Evolutionary conservation across 148 eudicot genomes (phyloP).

Genomic region (Cornus florida): DNA sequence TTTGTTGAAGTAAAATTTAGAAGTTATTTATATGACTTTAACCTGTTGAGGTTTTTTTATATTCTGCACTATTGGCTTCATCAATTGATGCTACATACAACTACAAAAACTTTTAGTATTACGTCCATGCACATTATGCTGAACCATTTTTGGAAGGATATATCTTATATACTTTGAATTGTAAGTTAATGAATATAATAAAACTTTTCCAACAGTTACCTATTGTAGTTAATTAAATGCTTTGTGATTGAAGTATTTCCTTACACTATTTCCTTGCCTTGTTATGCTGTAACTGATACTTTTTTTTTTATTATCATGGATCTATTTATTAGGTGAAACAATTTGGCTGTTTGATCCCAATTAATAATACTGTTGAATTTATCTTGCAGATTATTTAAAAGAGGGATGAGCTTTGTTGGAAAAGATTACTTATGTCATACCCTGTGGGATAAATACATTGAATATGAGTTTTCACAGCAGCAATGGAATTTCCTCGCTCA

Average conservation of each 20-base stretch:
- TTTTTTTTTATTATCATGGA: background rate
- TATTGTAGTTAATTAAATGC: background rate
- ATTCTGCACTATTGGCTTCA: background rate
- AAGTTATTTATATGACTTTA: too few relatives aligned
- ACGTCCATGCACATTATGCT: background rate
- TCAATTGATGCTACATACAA: background rate
- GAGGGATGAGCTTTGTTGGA: conserved; percentile 75
- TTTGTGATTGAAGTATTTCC: background rate
- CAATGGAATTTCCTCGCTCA: conserved; percentile 76
- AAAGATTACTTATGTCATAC: conserved; percentile 75
- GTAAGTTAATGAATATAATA: background rate
- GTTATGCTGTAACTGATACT: background rate
- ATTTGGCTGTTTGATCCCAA: conserved; percentile 4
- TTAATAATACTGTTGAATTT: conserved; percentile 4
- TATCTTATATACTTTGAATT: too few relatives aligned
- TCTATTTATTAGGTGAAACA: background rate
- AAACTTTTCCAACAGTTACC: background rate
- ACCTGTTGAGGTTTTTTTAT: background rate
- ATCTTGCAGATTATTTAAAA: conserved; percentile 63
- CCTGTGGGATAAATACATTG: conserved; percentile 82
- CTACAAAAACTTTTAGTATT: background rate
- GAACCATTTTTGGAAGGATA: background rate
- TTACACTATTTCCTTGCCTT: background rate
- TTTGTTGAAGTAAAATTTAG: background rate
- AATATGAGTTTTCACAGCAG: conserved; percentile 77